Base-by-base conservation (phyloP, 192 early-diverging fungal species). In the Coemansia sp. region DNA sequence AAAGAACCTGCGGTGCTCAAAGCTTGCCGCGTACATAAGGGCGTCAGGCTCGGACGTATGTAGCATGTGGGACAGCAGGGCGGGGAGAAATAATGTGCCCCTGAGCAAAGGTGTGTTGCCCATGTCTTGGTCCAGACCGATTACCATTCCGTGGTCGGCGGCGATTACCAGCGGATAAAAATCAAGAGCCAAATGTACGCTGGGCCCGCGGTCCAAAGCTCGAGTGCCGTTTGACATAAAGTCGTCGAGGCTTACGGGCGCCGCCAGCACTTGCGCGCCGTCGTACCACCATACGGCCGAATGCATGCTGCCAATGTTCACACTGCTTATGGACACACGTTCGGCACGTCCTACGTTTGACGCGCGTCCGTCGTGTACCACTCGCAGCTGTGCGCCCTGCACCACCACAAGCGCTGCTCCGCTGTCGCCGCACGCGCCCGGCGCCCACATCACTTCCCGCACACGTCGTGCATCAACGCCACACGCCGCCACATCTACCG, bases 1-100 rank as follows among this genome's bases (percentile, higher is more conserved):
- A 73, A 97, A 98, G 66, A 98, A 99, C 43, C 85, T 81, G 38
- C 93, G 79, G 21, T 88, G 79, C 65, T 88, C 84, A 62, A 89
- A 99, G 41, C 75, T 77, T 12, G 71, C 74, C 15, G 75, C 68
- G 48, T 84, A 81, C 60, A 76, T 50, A 21, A 77, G 72, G 37
- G 82, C 82, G 43, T 84, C 77, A 12, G 76, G 68, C 38, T 70
- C 66, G 12, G 65, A 56, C 3, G 29, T 15, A 10, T 25, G 23
- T 21, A 82, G 72, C 70, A 81, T 75, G 37, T 61, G 73, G 19
- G 67, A 73, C 15, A 81, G 62, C 38, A 72, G 57, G 15, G 38
- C 66, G 60, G 61, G 79, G 62, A 82, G 62, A 27, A 70, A 74
- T 12, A 82, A 67, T 38, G 73, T 70, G 70, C 71, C 80, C 2